Percentiles rank a stretch among this genome's conserved stretches.
phyloP scores from a whole-genome alignment of 495 filamentous ascomycete genomes.

The Astrothelium macrocarpum region DNA sequence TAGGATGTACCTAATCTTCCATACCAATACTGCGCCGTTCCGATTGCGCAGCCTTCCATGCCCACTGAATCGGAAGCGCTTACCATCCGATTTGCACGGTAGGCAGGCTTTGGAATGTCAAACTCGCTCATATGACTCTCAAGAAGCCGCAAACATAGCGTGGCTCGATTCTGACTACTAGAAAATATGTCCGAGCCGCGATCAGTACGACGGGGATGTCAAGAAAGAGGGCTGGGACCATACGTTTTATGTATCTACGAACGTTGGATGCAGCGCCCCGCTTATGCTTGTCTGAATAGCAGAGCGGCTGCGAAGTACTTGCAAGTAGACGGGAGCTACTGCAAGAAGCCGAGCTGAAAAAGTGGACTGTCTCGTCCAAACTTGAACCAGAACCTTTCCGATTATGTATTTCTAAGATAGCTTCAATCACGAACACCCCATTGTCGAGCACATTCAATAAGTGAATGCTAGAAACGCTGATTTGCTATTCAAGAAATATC shows the following conservation, averaged over 20 bases:
- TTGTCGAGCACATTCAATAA: neutral
- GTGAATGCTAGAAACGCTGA: no score
- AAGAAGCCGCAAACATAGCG: neutral
- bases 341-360: neutral
- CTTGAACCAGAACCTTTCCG: neutral
- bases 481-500: no score
- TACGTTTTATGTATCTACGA: neutral
- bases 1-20: neutral
- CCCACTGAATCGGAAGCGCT: neutral
- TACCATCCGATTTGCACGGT: neutral
- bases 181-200: neutral
- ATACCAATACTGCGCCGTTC: neutral
- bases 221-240: neutral
- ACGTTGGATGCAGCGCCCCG: neutral
- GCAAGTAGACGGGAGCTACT: neutral
- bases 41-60: neutral
- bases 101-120: neutral
- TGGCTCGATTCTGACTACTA: neutral
- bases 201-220: neutral
- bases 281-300: neutral
- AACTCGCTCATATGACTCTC: neutral
- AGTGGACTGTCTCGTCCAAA: neutral
- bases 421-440: neutral
- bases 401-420: neutral
- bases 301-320: neutral